Conservation (phyloP, 1,139 yeast genomes). For the Starmera stellimalicola region DNA sequence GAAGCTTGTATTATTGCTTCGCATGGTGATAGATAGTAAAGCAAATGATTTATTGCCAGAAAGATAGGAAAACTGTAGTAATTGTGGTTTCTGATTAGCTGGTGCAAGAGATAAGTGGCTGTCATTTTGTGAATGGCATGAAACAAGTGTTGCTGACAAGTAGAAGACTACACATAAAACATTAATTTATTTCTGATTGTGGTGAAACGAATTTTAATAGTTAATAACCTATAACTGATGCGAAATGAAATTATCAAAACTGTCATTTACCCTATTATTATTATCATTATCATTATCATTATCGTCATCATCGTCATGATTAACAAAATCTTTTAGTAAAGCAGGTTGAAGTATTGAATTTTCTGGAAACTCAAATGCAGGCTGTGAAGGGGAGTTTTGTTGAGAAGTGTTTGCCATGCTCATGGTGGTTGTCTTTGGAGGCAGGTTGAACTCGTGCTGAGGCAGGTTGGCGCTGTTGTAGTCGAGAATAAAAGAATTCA, state of each 20-base stretch:
- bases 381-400: slow-evolving; percentile 1
- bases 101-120: too few relatives aligned
- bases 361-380: background rate
- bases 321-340: background rate
- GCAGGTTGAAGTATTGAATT: background rate
- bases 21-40: too few relatives aligned
- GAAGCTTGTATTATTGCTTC: too few relatives aligned
- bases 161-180: too few relatives aligned
- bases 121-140: too few relatives aligned
- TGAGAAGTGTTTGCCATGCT: slow-evolving; percentile 1
- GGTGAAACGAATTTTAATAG: background rate
- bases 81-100: too few relatives aligned
- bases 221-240: background rate
- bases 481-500: slow-evolving; percentile 46
- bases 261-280: background rate
- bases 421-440: slow-evolving; percentile 5
- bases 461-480: slow-evolving; percentile 24
- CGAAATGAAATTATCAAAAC: slow-evolving; percentile 4
- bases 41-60: too few relatives aligned
- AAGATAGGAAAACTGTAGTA: too few relatives aligned
- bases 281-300: background rate
- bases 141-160: too few relatives aligned
- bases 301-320: background rate
- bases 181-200: too few relatives aligned
- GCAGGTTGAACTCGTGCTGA: slow-evolving; percentile 15